Evolutionary conservation across 1,284 basidiomycete genomes (phyloP), one percentile per base, ranked within the genome.

Genomic region (Bjerkandera adusta): DNA sequence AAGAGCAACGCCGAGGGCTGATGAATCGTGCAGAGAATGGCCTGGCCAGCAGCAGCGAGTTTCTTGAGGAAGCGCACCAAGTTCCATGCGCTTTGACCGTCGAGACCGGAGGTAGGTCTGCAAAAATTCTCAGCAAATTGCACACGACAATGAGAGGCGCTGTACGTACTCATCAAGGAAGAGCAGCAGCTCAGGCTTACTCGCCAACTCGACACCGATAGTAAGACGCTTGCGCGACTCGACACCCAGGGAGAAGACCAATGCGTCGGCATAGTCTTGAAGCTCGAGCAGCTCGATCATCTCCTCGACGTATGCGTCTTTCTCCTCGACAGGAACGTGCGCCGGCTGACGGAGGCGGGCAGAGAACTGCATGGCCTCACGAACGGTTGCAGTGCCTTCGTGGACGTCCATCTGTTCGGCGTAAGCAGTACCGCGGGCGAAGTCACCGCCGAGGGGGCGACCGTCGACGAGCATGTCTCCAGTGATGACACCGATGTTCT

Each of bases 351-450:
- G 83, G 20, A 97, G 76, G 61, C 92, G 81, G 0, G 94, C 93
- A 7, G 87, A 91, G 73, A 97, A 96, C 11, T 85, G 79, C 60
- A 97, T 76, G 2, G 94, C 92, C 63, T 97, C 93, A 18, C 93
- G 85, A 35, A 96, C 88, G 11, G 89, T 88, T 11, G 91, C 81
- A 10, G 88, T 92, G 51, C 81, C 85, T 65, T 92, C 89, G 63
- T 95, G 92, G 2, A 88, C 83, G 58, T 95, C 92, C 79, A 88
- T 85, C 67, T 93, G 91, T 60, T 92, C 87, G 27, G 87, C 83
- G 62, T 92, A 92, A 26, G 89, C 89, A 20, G 84, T 89, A 34
- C 82, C 79, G 35, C 83, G 74, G 13, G 85, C 83, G 72, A 96
- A 97, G 58, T 90, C 88, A 3, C 76, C 70, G 35, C 81, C 79